Conservation (phyloP, 768 basidiomycete species). For the Boletus speciosus region DNA sequence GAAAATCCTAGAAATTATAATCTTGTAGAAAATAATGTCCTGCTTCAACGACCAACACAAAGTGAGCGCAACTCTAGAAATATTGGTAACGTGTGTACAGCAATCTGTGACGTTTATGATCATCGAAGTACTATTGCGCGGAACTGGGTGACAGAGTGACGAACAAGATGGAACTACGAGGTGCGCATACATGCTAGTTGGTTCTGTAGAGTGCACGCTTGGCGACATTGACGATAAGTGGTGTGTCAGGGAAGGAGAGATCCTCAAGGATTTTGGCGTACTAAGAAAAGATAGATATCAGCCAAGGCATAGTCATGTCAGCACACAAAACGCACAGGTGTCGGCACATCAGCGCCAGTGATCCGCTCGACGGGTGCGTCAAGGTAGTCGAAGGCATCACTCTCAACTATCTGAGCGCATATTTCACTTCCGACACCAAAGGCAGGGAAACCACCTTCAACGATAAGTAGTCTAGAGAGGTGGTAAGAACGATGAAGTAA, state of each 20-base stretch:
- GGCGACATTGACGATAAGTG: slow-evolving; percentile 89
- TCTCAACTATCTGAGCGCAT: slow-evolving; percentile 95
- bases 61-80: slow-evolving; percentile 6
- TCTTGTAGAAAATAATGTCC: not conserved
- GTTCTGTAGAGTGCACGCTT: slow-evolving; percentile 90
- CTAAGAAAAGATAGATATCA: slow-evolving; percentile 37
- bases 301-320: slow-evolving; percentile 8
- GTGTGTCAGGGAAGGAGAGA: slow-evolving; percentile 91
- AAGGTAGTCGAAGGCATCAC: slow-evolving; percentile 96
- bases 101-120: slow-evolving; percentile 18
- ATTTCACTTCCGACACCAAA: slow-evolving; percentile 99
- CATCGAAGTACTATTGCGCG: slow-evolving; percentile 15
- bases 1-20: slow-evolving; percentile 3
- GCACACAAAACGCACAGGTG: slow-evolving; percentile 61
- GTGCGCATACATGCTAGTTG: slow-evolving; percentile 47
- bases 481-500: not conserved
- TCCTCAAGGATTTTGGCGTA: slow-evolving; percentile 89
- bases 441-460: slow-evolving; percentile 97
- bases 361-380: slow-evolving; percentile 98
- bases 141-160: slow-evolving; percentile 10
- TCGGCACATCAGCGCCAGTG: slow-evolving; percentile 96
- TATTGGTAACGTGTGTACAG: slow-evolving; percentile 12
- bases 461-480: slow-evolving; percentile 70
- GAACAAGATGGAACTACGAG: slow-evolving; percentile 10
- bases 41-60: not conserved